phyloP scores from a whole-genome alignment of 331 rosid species.

The Rosa hybrid region DNA sequence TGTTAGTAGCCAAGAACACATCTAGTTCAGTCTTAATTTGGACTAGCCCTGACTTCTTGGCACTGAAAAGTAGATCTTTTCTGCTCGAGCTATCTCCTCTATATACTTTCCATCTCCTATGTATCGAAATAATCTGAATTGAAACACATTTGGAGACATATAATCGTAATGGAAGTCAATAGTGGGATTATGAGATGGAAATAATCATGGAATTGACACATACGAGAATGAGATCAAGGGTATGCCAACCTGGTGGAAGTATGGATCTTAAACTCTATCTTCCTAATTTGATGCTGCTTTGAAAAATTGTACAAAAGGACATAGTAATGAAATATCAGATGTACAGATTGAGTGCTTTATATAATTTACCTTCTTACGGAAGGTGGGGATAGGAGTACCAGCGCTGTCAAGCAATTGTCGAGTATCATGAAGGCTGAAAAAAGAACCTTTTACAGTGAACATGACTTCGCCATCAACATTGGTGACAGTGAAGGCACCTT shows the following conservation, averaged over 20 bases:
- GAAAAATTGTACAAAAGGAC: neutral
- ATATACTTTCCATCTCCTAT: slow-evolving; percentile 35
- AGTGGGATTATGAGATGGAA: neutral
- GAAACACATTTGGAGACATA: neutral
- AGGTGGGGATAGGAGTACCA: slow-evolving; percentile 30
- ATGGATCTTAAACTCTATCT: no score
- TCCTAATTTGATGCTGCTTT: neutral
- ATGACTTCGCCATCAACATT: slow-evolving; percentile 40
- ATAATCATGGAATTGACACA: neutral
- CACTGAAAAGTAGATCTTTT: slow-evolving; percentile 36
- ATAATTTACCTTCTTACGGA: slow-evolving; percentile 36
- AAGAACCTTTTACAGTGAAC: slow-evolving; percentile 41
- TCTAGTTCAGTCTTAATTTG: slow-evolving; percentile 62
- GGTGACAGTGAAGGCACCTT: slow-evolving; percentile 33
- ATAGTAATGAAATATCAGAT: neutral
- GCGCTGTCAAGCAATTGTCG: slow-evolving; percentile 35
- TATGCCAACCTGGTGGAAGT: neutral
- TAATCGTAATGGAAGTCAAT: neutral
- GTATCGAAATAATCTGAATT: slow-evolving; percentile 31
- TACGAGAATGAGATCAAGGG: neutral
- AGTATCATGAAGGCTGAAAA: slow-evolving; percentile 36
- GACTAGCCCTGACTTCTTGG: slow-evolving; percentile 30
- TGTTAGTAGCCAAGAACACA: slow-evolving; percentile 62
- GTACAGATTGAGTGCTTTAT: no score
- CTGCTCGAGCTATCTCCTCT: slow-evolving; percentile 41